A percentile compares a stretch with the other conserved stretches of the same genome.
Evolutionary conservation across 208 protist species (phyloP).

Genomic region (Balamuthia mandrillaris): DNA sequence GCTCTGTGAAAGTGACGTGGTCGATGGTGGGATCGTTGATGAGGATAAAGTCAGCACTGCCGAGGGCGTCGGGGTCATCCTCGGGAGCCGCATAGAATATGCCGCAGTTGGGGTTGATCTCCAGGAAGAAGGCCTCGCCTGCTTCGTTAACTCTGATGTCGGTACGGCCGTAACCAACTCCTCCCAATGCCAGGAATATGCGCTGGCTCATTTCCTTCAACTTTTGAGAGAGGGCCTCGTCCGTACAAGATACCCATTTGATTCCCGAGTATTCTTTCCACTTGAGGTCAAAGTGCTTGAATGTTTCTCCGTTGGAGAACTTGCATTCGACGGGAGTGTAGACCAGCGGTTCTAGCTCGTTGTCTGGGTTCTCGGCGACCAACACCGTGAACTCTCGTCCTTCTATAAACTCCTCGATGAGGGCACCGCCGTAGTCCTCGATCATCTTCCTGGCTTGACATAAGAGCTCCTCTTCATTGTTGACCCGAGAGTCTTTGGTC

Average conservation of each 20-base stretch:
- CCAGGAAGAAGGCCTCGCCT: not conserved
- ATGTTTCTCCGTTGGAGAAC: not conserved
- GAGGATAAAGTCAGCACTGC: too few relatives aligned
- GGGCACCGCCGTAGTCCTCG: not conserved
- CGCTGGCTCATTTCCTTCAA: not conserved
- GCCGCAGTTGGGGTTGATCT: not conserved
- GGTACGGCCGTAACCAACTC: not conserved
- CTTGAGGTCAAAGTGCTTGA: not conserved
- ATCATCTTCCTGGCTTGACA: not conserved
- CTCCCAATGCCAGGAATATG: not conserved
- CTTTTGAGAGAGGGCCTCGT: not conserved
- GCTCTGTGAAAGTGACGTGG: too few relatives aligned
- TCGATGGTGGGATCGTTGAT: too few relatives aligned
- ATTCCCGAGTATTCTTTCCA: not conserved
- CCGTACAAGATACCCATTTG: too few relatives aligned
- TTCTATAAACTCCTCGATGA: not conserved
- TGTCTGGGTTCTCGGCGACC: not conserved
- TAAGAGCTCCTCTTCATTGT: not conserved
- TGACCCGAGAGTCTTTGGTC: not conserved
- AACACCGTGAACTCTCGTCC: not conserved
- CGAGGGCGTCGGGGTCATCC: too few relatives aligned
- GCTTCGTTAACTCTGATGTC: not conserved
- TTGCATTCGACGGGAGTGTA: not conserved
- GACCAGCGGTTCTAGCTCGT: not conserved
- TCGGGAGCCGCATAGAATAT: not conserved